These are phyloP conservation scores for Trypanosoma boissoni DNA, from an alignment of 208 protist genomes.

Conservation along the genomic window DNA sequence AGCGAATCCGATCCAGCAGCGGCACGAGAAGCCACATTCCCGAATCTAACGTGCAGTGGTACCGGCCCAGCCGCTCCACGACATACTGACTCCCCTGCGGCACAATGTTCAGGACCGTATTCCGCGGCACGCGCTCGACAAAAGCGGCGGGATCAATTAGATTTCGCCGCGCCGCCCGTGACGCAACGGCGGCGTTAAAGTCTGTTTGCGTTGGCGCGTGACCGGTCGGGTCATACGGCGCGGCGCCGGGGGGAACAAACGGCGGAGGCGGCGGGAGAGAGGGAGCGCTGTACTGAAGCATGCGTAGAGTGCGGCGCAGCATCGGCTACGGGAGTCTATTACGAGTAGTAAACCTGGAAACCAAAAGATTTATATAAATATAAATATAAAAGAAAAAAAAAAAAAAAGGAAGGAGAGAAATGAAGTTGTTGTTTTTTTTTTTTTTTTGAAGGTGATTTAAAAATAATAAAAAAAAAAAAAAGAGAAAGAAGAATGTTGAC, in stretches of 20 bases:
- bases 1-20: conserved; percentile 92
- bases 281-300: conserved; percentile 10
- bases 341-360: conserved; percentile 1
- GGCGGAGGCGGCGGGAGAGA: conserved; percentile 5
- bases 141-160: conserved; percentile 54
- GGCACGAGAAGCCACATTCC: conserved; percentile 93
- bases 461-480: conserved; percentile 8
- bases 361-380: background rate
- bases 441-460: too few relatives aligned
- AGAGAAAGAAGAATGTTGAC: conserved; percentile 1
- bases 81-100: conserved; percentile 94
- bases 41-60: conserved; percentile 86
- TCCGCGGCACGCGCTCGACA: conserved; percentile 62
- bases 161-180: conserved; percentile 17
- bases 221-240: conserved; percentile 16
- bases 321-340: background rate
- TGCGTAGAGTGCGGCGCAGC: conserved; percentile 14
- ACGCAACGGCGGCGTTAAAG: too few relatives aligned
- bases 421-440: conserved; percentile 1
- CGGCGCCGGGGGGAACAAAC: background rate
- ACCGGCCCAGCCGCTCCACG: conserved; percentile 94
- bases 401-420: conserved; percentile 5
- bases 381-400: conserved; percentile 2
- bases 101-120: conserved; percentile 91
- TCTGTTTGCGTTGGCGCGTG: too few relatives aligned